Evolutionary conservation across 2,329 filamentous ascomycete species (phyloP), one percentile per base, ranked within the genome.

Genomic region (Coniochaeta pulveracea): DNA sequence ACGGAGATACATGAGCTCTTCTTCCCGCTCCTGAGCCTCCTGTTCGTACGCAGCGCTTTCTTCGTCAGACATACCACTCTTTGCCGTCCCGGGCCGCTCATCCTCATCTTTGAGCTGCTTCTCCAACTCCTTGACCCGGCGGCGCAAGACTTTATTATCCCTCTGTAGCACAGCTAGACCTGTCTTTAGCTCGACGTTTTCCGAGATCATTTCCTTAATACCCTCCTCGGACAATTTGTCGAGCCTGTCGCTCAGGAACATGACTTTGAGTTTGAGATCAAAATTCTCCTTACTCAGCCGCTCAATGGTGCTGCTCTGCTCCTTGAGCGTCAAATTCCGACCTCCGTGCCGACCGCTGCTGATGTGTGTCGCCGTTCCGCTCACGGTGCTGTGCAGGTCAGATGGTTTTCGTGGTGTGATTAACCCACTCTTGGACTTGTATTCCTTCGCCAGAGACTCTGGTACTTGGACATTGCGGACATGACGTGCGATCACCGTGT

Each of bases 261-360:
- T 93, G 43, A 96, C 91, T 54, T 94, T 93, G 57, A 96, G 77
- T 58, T 96, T 95, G 35, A 96, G 63, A 52, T 95, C 89, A 52
- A 96, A 98, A 43, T 98, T 98, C 55, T 98, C 91, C 58, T 98
- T 98, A 39, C 85, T 93, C 3, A 96, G 69, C 38, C 88, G 78
- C 56, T 98, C 91, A 42, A 98, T 95, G 10, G 89, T 96, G 57
- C 82, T 93, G 51, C 89, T 94, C 57, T 98, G 91, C 57, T 98
- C 91, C 55, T 95, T 96, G 25, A 98, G 63, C 0, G 91, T 96
- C 57, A 98, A 63, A 45, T 75, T 84, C 48, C 72, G 77, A 14
- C 77, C 76, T 27, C 68, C 66, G 26, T 74, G 66, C 15, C 44
- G 42, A n/a, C n/a, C n/a, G 24, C 36, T 46, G 10, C 42, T 40